Evolutionary conservation across 768 basidiomycete genomes (phyloP), one percentile per base, ranked within the genome.

Genomic region (Calocera viscosa): DNA sequence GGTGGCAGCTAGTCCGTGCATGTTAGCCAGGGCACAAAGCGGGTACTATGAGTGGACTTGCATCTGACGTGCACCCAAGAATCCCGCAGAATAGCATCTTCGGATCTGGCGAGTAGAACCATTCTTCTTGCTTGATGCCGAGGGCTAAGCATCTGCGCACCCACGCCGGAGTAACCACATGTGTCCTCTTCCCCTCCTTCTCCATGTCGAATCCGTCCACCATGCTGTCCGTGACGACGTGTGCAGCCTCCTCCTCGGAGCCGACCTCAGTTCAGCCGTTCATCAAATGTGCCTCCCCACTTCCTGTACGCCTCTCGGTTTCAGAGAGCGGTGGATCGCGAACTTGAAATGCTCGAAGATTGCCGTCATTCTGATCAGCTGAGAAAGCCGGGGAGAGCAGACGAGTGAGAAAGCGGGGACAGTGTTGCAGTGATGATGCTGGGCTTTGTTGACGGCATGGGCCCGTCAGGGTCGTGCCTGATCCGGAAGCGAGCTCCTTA

Each of bases 1-100:
- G 78, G 64, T 0, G 86, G 82, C 2, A 92, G 78, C 82, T 88
- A 69, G 41, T 24, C 8, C 66, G n/a, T 22, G 16, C 65, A 63
- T n/a, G 33, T 35, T 1, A 67, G 64, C 49, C 68, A n/a, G n/a
- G n/a, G n/a, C n/a, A n/a, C n/a, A n/a, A 63, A 30, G 32, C 30
- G 19, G 40, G 28, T 19, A 16, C 26, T 17, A 14, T n/a, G n/a
- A 19, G 35, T 30, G n/a, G 32, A 73, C 81, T 66, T 68, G 90
- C 87, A 68, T 87, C 86, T 16, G 84, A 80, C 1, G 86, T 84
- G 71, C 86, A 87, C 0, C 86, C 89, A 11, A 88, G 82, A 22
- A 94, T 79, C 1, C 90, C 90, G 7, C 91, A 94, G 77, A 95
- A 94, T 60, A 93, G 81, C 80, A 85, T 83, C 0, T 81, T 74